These are phyloP conservation scores for Penicillium crystallinum DNA, from an alignment of 495 filamentous ascomycete genomes.

Conservation along the genomic window DNA sequence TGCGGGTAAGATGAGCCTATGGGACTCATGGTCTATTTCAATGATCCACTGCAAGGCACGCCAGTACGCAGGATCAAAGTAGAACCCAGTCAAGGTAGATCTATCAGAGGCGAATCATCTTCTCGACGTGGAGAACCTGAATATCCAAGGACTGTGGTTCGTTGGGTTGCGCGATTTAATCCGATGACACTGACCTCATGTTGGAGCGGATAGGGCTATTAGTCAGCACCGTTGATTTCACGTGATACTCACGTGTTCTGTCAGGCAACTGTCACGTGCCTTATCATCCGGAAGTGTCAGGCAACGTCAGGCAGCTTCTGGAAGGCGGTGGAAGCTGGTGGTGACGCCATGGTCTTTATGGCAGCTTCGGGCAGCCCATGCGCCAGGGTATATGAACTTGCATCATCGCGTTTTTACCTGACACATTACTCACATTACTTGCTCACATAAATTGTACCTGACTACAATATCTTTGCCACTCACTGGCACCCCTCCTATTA, in stretches of 20 bases:
- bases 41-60: constrained; percentile 14
- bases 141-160: neutral
- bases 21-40: neutral
- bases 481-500: neutral
- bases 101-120: neutral
- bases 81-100: neutral
- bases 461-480: neutral
- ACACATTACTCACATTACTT: neutral
- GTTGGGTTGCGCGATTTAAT: constrained; percentile 9
- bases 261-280: neutral
- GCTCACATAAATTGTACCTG: constrained; percentile 2
- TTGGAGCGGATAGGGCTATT: neutral
- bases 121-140: neutral
- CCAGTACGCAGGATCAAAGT: neutral
- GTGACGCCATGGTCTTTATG: constrained; percentile 29
- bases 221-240: neutral
- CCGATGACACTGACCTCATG: neutral
- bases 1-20: neutral
- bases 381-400: constrained; percentile 23
- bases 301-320: constrained; percentile 26
- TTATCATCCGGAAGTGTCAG: neutral
- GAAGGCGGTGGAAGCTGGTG: constrained; percentile 38
- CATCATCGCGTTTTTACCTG: constrained; percentile 5
- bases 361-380: constrained; percentile 20
- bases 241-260: neutral